Evolutionary conservation across 2,329 filamentous ascomycete species (phyloP), one percentile per base, ranked within the genome.

Genomic region (Emydomyces testavorans): DNA sequence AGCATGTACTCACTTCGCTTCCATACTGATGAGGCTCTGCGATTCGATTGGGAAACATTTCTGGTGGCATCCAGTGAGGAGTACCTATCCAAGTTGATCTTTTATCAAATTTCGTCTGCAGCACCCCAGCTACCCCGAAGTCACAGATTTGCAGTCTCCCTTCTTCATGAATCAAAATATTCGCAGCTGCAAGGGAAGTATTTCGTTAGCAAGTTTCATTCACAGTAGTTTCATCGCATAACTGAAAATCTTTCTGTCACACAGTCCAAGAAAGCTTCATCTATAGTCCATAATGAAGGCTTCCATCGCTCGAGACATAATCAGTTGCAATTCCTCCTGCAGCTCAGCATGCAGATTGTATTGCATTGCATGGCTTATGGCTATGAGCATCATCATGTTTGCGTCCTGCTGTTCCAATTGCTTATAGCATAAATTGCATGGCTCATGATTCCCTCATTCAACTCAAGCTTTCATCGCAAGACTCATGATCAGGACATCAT

Each of bases 31-130:
- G 66, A 6, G 63, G 66, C 47, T 65, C 63, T 4, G 51, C 53
- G 7, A 59, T 57, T 2, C 59, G 58, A 37, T 58, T 60, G 37
- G 64, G 57, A 52, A 72, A 72, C 60, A 81, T 68, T 58, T 82
- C 79, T 3, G 75, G 77, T 4, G 79, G 75, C 78, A 82, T 80
- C 75, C 77, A 82, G 57, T 80, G 75, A 2, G 78, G 76, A 3
- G 79, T 82, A 20, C 79, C 79, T 43, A 82, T 76, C 60, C 81
- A 79, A 3, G 79, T 82, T 7, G 74, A 75, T 48, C 79, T 70
- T 62, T 82, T 82, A 48, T 77, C 74, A 48, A 71, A 67, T 49
- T 76, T 71, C 3, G 72, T 75, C 53, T 81, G 76, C 7, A 82
- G 66, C 6, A 79, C 67, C n/a, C 76, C 77, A 29, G 79, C 76